Conservation (phyloP, 164 flowering plant genomes). For the Umbellularia californica region DNA sequence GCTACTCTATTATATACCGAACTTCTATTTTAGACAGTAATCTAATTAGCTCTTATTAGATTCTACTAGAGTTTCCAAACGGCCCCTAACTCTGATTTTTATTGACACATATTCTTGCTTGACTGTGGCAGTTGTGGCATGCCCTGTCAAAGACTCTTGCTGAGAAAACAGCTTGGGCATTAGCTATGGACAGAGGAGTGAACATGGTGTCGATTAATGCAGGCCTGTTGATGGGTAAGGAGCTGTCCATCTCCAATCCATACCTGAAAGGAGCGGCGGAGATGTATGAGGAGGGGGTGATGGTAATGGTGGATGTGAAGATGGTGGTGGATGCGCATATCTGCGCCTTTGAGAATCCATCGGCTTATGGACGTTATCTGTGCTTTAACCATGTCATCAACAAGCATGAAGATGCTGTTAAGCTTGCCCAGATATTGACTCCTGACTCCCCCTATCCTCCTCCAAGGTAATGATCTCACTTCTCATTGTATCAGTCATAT, state of each 20-base stretch:
- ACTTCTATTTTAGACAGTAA: too few relatives aligned
- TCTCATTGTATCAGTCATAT: too few relatives aligned
- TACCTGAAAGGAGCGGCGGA: slow-evolving; percentile 79
- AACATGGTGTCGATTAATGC: slow-evolving; percentile 70
- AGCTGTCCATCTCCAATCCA: slow-evolving; percentile 41
- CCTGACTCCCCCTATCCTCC: slow-evolving; percentile 15
- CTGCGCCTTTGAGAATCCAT: slow-evolving; percentile 51
- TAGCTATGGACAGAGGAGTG: slow-evolving; percentile 76
- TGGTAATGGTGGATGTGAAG: slow-evolving; percentile 56
- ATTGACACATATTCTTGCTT: not conserved
- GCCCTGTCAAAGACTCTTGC: slow-evolving; percentile 72
- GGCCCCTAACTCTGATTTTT: too few relatives aligned
- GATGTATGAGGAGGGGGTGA: slow-evolving; percentile 73
- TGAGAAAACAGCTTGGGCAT: slow-evolving; percentile 80
- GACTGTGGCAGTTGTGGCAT: slow-evolving; percentile 61
- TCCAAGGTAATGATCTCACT: too few relatives aligned
- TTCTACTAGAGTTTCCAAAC: too few relatives aligned
- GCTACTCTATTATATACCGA: too few relatives aligned
- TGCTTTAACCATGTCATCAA: slow-evolving; percentile 64
- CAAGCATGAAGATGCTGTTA: slow-evolving; percentile 34
- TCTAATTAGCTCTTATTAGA: too few relatives aligned
- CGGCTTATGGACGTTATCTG: slow-evolving; percentile 71
- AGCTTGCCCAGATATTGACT: slow-evolving; percentile 35
- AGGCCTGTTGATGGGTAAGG: slow-evolving; percentile 47
- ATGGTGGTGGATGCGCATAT: slow-evolving; percentile 75